A percentile compares a stretch with the other conserved stretches of the same genome.
Conservation (phyloP, 169 alveolate species). For the Plasmodium knowlesi region DNA sequence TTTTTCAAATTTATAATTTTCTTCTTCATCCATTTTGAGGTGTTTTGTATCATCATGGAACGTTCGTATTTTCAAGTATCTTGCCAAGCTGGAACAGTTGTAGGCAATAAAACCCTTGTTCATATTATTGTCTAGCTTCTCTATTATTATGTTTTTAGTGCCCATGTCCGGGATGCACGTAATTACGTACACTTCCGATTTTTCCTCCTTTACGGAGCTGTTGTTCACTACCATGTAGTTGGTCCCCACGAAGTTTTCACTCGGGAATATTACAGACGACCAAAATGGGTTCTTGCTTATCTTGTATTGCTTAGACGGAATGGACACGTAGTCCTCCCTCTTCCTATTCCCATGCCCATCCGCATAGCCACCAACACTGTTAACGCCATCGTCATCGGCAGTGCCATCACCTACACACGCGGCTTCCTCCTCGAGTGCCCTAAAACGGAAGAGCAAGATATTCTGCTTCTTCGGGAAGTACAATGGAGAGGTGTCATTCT, state of each 20-base stretch:
- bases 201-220: conserved; percentile 31
- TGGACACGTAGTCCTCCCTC: background rate
- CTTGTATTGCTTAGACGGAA: background rate
- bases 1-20: conserved; percentile 46
- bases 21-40: conserved; percentile 32
- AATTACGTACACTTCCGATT: conserved; percentile 81
- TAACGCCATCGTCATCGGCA: background rate
- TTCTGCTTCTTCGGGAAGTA: conserved; percentile 35
- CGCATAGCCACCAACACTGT: background rate
- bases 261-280: conserved; percentile 85
- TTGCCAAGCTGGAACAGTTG: conserved; percentile 80
- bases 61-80: conserved; percentile 83
- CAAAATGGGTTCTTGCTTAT: conserved; percentile 78
- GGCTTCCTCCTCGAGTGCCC: background rate
- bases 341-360: background rate
- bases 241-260: conserved; percentile 87
- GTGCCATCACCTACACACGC: background rate
- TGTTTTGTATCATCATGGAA: conserved; percentile 79
- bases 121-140: conserved; percentile 69
- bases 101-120: conserved; percentile 84
- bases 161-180: conserved; percentile 88
- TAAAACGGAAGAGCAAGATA: conserved; percentile 45
- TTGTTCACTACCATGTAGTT: conserved; percentile 85
- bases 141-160: conserved; percentile 82
- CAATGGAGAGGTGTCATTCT: conserved; percentile 73